These are phyloP conservation scores for Aspergillus cristatus DNA, from an alignment of 495 filamentous ascomycete species.

Conservation along the genomic window DNA sequence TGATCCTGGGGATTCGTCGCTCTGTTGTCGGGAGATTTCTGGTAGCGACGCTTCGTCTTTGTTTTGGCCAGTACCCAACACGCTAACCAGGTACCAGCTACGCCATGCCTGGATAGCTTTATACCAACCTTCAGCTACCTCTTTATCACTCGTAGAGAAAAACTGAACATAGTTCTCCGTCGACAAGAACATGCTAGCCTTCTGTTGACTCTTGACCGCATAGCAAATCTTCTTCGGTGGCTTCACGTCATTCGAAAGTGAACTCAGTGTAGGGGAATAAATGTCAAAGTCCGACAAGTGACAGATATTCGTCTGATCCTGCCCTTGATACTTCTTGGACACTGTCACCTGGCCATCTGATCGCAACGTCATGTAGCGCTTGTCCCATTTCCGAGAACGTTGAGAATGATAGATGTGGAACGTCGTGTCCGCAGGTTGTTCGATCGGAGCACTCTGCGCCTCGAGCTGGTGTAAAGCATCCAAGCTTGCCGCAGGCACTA, in stretches of 20 bases:
- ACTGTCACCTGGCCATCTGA: slow-evolving; percentile 66
- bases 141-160: slow-evolving; percentile 68
- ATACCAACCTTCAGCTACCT: slow-evolving; percentile 58
- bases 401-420: slow-evolving; percentile 74
- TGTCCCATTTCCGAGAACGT: slow-evolving; percentile 75
- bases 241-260: slow-evolving; percentile 53
- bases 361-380: slow-evolving; percentile 67
- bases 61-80: slow-evolving; percentile 40
- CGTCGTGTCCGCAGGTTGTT: slow-evolving; percentile 52
- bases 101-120: slow-evolving; percentile 67
- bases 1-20: slow-evolving; percentile 25
- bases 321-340: slow-evolving; percentile 53
- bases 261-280: slow-evolving; percentile 60
- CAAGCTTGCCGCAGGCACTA: slow-evolving; percentile 43
- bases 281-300: slow-evolving; percentile 93
- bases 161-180: slow-evolving; percentile 85
- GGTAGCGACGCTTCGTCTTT: slow-evolving; percentile 16
- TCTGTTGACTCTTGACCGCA: slow-evolving; percentile 90
- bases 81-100: slow-evolving; percentile 76
- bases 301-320: slow-evolving; percentile 61
- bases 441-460: slow-evolving; percentile 41
- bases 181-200: slow-evolving; percentile 71
- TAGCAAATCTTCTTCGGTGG: slow-evolving; percentile 75
- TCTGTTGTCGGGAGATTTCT: slow-evolving; percentile 15
- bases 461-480: slow-evolving; percentile 41